Percentiles rank a stretch among this genome's conserved stretches.
These are phyloP conservation scores for Penicillium taxi DNA, from an alignment of 495 filamentous ascomycete species.

Conservation along the genomic window DNA sequence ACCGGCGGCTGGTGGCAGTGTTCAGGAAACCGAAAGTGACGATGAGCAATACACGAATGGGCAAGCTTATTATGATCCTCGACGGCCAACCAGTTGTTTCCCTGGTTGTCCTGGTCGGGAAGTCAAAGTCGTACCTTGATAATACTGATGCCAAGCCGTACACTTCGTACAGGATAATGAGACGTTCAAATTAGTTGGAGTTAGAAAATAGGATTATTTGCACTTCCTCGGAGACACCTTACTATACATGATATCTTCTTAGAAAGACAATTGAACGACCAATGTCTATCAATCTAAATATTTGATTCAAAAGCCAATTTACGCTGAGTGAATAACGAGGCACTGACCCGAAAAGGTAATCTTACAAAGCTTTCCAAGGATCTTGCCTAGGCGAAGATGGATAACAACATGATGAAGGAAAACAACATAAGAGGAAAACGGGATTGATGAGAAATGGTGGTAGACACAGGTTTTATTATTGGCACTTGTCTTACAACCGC, in stretches of 20 bases:
- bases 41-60: constrained; percentile 38
- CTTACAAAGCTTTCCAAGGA: constrained; percentile 33
- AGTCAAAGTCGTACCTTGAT: constrained; percentile 5
- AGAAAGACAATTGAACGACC: neutral
- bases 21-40: constrained; percentile 31
- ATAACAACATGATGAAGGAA: constrained; percentile 20
- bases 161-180: too few relatives aligned
- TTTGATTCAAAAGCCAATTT: constrained; percentile 9
- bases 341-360: constrained; percentile 23
- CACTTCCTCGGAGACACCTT: too few relatives aligned
- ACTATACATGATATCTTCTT: too few relatives aligned
- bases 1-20: neutral
- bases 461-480: constrained; percentile 31
- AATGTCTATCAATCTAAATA: constrained; percentile 7
- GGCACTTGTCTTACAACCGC: constrained; percentile 49
- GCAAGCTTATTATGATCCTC: constrained; percentile 45
- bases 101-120: constrained; percentile 25
- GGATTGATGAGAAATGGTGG: constrained; percentile 26
- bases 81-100: constrained; percentile 44
- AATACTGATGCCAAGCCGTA: too few relatives aligned
- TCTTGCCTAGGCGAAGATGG: constrained; percentile 20
- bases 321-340: constrained; percentile 11
- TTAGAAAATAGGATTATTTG: too few relatives aligned
- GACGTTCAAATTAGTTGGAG: too few relatives aligned
- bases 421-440: constrained; percentile 19